phyloP scores from a whole-genome alignment of 1,284 basidiomycete genomes.

The Ustilago curta region DNA sequence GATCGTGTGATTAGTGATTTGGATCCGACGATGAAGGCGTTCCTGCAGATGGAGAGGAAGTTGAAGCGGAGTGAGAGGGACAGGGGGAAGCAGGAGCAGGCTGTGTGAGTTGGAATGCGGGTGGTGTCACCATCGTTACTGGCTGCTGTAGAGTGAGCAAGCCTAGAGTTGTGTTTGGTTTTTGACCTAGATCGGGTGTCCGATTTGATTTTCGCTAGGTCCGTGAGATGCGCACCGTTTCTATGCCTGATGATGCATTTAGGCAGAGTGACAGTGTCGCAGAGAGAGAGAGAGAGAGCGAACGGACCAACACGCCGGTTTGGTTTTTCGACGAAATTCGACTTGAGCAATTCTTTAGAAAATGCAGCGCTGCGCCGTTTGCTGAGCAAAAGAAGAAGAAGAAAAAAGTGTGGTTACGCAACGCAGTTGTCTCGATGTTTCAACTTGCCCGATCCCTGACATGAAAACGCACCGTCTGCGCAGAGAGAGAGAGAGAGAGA shows the following conservation, averaged over 20 bases:
- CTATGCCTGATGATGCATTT: conserved; percentile 17
- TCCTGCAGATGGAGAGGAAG: conserved; percentile 64
- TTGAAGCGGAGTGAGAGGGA: conserved; percentile 54
- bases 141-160: too few species aligned
- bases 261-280: too few species aligned
- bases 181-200: background rate
- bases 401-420: background rate
- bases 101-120: background rate
- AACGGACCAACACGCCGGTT: conserved; percentile 11
- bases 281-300: background rate
- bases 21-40: conserved; percentile 65
- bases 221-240: background rate
- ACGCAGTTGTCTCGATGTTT: background rate
- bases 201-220: background rate
- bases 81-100: conserved; percentile 12
- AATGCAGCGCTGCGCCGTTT: background rate
- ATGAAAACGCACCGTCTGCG: too few species aligned
- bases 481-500: too few species aligned
- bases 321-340: conserved; percentile 14
- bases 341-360: background rate
- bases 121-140: background rate
- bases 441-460: background rate
- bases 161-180: too few species aligned
- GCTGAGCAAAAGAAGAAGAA: background rate
- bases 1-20: conserved; percentile 48